These are phyloP conservation scores for Barnettozyma botsteinii DNA, from an alignment of 805 yeast species.

Conservation along the genomic window DNA sequence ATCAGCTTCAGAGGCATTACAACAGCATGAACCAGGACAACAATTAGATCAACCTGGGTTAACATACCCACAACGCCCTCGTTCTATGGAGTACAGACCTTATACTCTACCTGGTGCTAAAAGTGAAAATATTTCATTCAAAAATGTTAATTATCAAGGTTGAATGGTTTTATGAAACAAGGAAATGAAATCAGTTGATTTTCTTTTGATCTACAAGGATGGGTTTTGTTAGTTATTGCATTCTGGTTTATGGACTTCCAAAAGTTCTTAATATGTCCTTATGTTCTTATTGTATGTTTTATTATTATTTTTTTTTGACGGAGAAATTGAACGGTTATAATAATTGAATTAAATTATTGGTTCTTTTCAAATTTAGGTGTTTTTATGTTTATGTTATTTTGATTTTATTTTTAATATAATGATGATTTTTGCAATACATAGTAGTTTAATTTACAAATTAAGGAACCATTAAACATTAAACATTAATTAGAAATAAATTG, in stretches of 20 bases:
- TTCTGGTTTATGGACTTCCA: no score
- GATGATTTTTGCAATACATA: no score
- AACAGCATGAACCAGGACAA: slow-evolving; percentile 2
- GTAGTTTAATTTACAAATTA: no score
- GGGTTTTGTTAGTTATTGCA: neutral
- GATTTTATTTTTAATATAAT: neutral
- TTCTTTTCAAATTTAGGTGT: no score
- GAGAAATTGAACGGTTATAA: no score
- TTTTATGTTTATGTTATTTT: neutral
- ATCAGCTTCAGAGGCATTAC: neutral
- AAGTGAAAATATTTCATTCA: slow-evolving; percentile 20
- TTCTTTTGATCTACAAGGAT: neutral
- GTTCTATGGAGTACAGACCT: neutral
- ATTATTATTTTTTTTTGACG: no score
- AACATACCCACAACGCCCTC: neutral
- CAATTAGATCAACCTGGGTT: neutral
- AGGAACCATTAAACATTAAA: no score
- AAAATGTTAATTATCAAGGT: slow-evolving; percentile 20
- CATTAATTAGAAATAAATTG: no score
- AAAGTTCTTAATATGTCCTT: no score
- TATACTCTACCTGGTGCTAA: slow-evolving; percentile 2
- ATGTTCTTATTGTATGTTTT: no score
- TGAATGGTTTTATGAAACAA: slow-evolving; percentile 5
- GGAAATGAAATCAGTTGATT: no score
- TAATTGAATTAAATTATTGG: no score